Evolutionary conservation across 2,329 filamentous ascomycete genomes (phyloP).

Genomic region (Dactylellina parvicollis): DNA sequence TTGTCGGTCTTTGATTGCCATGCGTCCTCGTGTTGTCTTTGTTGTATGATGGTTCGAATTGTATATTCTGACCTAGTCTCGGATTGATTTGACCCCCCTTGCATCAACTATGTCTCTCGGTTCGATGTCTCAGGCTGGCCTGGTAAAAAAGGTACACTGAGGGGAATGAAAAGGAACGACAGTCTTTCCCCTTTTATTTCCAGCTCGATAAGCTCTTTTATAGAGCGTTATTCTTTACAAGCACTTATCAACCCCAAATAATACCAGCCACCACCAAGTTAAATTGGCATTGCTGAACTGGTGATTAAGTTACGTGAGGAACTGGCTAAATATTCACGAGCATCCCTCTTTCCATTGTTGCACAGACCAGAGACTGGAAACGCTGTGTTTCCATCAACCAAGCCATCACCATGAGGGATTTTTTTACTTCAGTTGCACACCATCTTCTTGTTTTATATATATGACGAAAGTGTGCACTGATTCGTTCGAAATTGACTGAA

Average conservation of each 20-base stretch:
- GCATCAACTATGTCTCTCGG: not conserved
- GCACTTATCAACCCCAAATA: not conserved
- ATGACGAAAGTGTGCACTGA: not conserved
- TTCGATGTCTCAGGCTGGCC: not conserved
- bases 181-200: not conserved
- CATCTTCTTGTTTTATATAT: conserved; percentile 5
- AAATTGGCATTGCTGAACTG: not conserved
- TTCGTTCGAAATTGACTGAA: not conserved
- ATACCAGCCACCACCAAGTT: not conserved
- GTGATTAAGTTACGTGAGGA: not conserved
- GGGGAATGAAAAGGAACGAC: not conserved
- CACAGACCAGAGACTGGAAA: not conserved
- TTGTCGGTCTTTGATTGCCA: not conserved
- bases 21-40: not conserved
- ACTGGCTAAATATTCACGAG: conserved; percentile 3
- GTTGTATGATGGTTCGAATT: not conserved
- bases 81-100: not conserved
- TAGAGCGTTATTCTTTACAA: too few species aligned
- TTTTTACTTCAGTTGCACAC: conserved; percentile 3
- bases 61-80: not conserved
- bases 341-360: not conserved
- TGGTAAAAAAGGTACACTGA: not conserved
- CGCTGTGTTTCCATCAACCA: not conserved
- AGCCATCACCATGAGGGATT: conserved; percentile 1
- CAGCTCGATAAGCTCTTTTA: not conserved